Conservation (phyloP, 148 eudicot genomes). For the Persicaria maculosa region DNA sequence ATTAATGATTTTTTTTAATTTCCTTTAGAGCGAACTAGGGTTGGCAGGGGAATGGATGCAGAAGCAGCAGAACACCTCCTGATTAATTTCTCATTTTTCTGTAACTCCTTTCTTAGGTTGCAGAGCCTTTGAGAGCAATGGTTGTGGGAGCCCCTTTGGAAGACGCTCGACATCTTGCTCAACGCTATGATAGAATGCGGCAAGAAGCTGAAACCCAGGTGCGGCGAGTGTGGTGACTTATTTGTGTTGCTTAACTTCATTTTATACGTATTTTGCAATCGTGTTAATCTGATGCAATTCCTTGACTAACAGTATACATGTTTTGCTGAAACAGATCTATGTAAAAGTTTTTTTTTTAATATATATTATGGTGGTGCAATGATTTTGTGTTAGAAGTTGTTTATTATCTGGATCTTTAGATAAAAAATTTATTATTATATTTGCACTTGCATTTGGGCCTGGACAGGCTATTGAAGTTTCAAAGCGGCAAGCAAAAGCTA, state of each 20-base stretch:
- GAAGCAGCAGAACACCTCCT: not conserved
- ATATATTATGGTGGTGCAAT: not conserved
- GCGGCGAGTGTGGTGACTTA: conserved; percentile 4
- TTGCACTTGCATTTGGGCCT: conserved; percentile 38
- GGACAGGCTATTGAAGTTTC: conserved; percentile 94
- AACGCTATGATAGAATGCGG: conserved; percentile 87
- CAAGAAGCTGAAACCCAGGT: conserved; percentile 99
- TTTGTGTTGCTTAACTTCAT: not conserved
- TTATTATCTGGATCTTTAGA: not conserved
- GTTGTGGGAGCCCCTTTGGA: conserved; percentile 98
- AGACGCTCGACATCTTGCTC: conserved; percentile 99
- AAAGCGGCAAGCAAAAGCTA: conserved; percentile 71
- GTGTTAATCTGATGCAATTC: not conserved
- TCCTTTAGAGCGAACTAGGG: not conserved
- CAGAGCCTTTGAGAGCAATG: conserved; percentile 97
- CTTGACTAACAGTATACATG: not conserved
- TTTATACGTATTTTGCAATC: not conserved
- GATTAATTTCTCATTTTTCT: not conserved
- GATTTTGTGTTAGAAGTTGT: not conserved
- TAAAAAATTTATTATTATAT: not conserved
- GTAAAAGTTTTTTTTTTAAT: not conserved
- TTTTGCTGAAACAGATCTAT: not conserved
- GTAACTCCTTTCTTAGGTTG: conserved; percentile 42
- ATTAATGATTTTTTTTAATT: not conserved
- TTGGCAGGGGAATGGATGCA: too few species aligned